A percentile compares a stretch with the other conserved stretches of the same genome.
Evolutionary conservation across 2,329 filamentous ascomycete genomes (phyloP).

Genomic region (Trichophyton rubrum): DNA sequence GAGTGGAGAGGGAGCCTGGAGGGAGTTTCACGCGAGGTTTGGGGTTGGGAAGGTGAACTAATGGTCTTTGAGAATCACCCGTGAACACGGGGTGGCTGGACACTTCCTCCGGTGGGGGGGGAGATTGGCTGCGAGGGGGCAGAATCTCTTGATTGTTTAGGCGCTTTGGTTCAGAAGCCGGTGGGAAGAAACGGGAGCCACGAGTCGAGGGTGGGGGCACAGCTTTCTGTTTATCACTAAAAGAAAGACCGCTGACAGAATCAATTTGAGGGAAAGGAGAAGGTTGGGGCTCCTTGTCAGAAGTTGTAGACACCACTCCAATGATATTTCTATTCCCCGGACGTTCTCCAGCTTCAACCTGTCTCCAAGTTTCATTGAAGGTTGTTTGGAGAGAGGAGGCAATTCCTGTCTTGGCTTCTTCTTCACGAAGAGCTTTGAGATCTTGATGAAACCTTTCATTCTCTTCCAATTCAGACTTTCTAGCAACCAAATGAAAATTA

Average conservation of each 20-base stretch:
- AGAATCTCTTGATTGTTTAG: slow-evolving; percentile 21
- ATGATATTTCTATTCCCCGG: slow-evolving; percentile 29
- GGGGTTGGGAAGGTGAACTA: slow-evolving; percentile 46
- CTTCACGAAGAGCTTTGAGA: slow-evolving; percentile 27
- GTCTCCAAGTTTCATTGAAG: slow-evolving; percentile 37
- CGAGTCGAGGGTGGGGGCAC: slow-evolving; percentile 27
- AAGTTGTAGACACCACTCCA: slow-evolving; percentile 25
- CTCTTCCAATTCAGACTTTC: slow-evolving; percentile 31
- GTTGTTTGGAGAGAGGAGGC: slow-evolving; percentile 24
- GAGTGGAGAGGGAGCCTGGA: slow-evolving; percentile 30
- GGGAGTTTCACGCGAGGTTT: slow-evolving; percentile 73
- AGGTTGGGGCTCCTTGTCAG: slow-evolving; percentile 18
- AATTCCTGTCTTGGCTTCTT: slow-evolving; percentile 23
- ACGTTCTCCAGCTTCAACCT: slow-evolving; percentile 32
- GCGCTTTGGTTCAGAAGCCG: slow-evolving; percentile 27
- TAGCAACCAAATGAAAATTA: slow-evolving; percentile 31
- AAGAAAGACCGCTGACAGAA: slow-evolving; percentile 25
- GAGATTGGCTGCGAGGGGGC: slow-evolving; percentile 32
- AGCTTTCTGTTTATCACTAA: slow-evolving; percentile 25
- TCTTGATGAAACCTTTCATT: slow-evolving; percentile 31
- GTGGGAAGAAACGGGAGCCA: slow-evolving; percentile 39
- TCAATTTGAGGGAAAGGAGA: slow-evolving; percentile 27
- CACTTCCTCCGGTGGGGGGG: slow-evolving; percentile 46
- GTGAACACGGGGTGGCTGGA: slow-evolving; percentile 45
- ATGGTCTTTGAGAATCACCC: slow-evolving; percentile 38